These are phyloP conservation scores for Venturiaceae sp. DNA, from an alignment of 2,329 filamentous ascomycete species.

Conservation along the genomic window DNA sequence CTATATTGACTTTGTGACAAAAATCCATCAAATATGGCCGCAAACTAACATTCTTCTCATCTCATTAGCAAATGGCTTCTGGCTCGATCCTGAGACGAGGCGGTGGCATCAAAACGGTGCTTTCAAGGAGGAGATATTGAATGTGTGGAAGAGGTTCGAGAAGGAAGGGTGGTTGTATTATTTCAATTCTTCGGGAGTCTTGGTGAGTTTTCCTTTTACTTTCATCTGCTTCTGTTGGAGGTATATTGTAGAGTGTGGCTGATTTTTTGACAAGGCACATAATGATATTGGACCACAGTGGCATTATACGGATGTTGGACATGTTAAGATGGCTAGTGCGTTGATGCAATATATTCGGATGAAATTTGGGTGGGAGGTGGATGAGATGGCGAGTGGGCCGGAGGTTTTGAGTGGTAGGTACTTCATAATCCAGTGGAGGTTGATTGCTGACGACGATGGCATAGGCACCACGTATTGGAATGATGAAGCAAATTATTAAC, in stretches of 20 bases:
- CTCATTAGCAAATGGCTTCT: slow-evolving; percentile 47
- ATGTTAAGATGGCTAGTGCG: slow-evolving; percentile 52
- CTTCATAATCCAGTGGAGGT: neutral
- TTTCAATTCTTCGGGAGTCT: slow-evolving; percentile 51
- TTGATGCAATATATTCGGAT: slow-evolving; percentile 47
- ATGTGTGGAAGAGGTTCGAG: slow-evolving; percentile 43
- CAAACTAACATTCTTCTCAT: slow-evolving; percentile 31
- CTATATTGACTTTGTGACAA: slow-evolving; percentile 32
- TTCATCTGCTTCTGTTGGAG: neutral
- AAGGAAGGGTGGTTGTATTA: slow-evolving; percentile 46
- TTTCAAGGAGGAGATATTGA: slow-evolving; percentile 40
- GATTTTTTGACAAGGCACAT: neutral
- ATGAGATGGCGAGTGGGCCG: slow-evolving; percentile 37
- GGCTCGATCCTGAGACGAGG: slow-evolving; percentile 40
- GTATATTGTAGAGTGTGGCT: too few relatives aligned
- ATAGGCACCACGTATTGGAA: neutral
- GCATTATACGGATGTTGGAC: slow-evolving; percentile 52
- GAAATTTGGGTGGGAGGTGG: slow-evolving; percentile 47
- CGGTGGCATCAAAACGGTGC: slow-evolving; percentile 28
- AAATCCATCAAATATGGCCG: slow-evolving; percentile 31
- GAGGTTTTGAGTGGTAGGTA: slow-evolving; percentile 33
- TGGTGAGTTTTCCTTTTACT: slow-evolving; percentile 51
- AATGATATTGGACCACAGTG: slow-evolving; percentile 32
- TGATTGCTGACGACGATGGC: neutral
- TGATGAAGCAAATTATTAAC: neutral